Percentiles rank a stretch among this genome's conserved stretches.
phyloP scores from a whole-genome alignment of 257 asterid genomes.

The Gentiana dahurica region DNA sequence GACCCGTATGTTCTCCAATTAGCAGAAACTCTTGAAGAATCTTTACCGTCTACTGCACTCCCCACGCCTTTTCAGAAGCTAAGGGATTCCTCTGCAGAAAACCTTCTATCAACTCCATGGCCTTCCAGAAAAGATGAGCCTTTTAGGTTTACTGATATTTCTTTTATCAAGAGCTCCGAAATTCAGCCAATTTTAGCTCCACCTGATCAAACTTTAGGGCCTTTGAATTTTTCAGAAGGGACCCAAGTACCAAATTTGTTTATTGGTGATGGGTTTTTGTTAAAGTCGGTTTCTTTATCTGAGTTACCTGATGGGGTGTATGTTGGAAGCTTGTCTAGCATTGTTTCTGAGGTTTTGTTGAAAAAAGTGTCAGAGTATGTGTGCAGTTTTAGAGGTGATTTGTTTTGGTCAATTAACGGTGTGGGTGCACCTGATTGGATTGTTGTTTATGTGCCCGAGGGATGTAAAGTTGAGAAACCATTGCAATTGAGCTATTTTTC shows the following conservation, averaged over 20 bases:
- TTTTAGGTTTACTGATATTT: constrained; percentile 76
- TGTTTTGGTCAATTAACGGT: constrained; percentile 87
- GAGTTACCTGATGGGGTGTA: constrained; percentile 60
- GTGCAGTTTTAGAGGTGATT: constrained; percentile 55
- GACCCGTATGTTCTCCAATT: constrained; percentile 80
- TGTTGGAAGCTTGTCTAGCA: constrained; percentile 48
- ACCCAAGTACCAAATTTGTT: constrained; percentile 38
- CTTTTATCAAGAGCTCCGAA: constrained; percentile 56
- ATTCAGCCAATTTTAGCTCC: constrained; percentile 45
- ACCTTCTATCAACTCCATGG: constrained; percentile 83
- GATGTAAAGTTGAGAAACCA: constrained; percentile 63
- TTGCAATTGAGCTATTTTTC: constrained; percentile 56
- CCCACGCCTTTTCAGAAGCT: constrained; percentile 58
- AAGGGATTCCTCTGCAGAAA: constrained; percentile 55
- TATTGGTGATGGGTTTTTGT: constrained; percentile 63
- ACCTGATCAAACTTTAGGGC: constrained; percentile 11
- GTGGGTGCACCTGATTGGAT: constrained; percentile 80
- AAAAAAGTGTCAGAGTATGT: constrained; percentile 56
- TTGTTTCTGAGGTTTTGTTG: constrained; percentile 37
- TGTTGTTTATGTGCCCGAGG: constrained; percentile 73
- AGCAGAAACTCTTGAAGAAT: constrained; percentile 90
- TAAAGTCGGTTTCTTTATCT: constrained; percentile 35
- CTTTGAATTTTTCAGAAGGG: constrained; percentile 24
- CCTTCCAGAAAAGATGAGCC: constrained; percentile 87
- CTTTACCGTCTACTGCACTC: constrained; percentile 35